Conservation (phyloP, 2,329 filamentous ascomycete genomes). For the Emergomyces pasteurianus region DNA sequence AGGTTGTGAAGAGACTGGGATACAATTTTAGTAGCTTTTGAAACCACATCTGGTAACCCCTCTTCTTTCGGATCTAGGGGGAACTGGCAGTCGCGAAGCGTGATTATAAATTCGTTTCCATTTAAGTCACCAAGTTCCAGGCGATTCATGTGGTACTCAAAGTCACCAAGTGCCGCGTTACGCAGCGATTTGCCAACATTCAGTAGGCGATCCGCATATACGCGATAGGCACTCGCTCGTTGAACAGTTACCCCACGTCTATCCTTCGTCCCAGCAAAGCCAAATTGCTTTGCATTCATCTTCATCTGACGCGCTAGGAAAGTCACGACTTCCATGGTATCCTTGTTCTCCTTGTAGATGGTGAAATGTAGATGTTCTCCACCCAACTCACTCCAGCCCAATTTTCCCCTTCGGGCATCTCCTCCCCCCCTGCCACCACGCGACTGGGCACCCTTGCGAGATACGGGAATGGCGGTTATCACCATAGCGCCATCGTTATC, state of each 20-base stretch:
- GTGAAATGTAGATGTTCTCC: conserved; percentile 83
- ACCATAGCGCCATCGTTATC: conserved; percentile 55
- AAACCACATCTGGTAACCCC: conserved; percentile 29
- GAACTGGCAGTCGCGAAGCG: conserved; percentile 72
- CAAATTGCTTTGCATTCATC: conserved; percentile 54
- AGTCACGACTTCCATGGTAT: conserved; percentile 82
- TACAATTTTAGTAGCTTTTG: conserved; percentile 35
- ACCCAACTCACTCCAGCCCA: conserved; percentile 54
- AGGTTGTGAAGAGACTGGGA: conserved; percentile 54
- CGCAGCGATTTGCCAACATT: conserved; percentile 50
- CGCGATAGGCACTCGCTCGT: conserved; percentile 55
- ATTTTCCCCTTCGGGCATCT: conserved; percentile 29
- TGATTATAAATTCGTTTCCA: conserved; percentile 90
- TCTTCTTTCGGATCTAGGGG: conserved; percentile 28
- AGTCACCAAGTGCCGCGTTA: conserved; percentile 62
- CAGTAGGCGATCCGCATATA: conserved; percentile 52
- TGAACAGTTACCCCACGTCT: conserved; percentile 77
- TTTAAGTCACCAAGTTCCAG: conserved; percentile 71
- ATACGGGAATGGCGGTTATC: conserved; percentile 32
- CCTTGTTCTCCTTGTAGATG: conserved; percentile 91
- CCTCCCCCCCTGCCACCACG: conserved; percentile 17
- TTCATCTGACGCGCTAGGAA: conserved; percentile 64
- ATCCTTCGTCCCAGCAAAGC: conserved; percentile 86
- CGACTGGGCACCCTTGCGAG: conserved; percentile 4
- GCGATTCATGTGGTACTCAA: conserved; percentile 58